Conservation (phyloP, 1,284 basidiomycete genomes). For the Fistulinella cinereoalba region DNA sequence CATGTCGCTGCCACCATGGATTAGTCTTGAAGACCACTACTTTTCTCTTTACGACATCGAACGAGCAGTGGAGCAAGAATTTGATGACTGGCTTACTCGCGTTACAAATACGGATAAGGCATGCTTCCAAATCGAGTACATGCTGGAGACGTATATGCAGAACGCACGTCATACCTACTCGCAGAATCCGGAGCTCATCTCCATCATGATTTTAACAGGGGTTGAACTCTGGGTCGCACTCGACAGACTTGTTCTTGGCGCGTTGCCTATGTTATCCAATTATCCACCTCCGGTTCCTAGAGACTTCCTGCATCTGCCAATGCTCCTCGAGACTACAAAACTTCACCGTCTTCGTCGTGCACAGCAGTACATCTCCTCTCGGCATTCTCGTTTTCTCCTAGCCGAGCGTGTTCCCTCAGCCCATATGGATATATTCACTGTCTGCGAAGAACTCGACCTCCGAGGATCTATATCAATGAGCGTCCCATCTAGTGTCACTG, state of each 20-base stretch:
- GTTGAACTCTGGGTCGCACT: conserved; percentile 46
- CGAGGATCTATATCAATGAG: neutral
- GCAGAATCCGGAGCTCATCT: neutral
- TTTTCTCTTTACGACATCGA: conserved; percentile 32
- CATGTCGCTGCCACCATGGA: conserved; percentile 6
- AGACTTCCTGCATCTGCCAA: neutral
- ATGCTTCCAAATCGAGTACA: neutral
- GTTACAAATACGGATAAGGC: conserved; percentile 15
- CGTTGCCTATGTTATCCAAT: conserved; percentile 37
- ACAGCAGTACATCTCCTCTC: conserved; percentile 31
- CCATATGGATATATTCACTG: neutral
- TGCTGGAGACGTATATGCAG: neutral
- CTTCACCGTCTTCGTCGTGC: conserved; percentile 30
- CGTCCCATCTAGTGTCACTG: neutral
- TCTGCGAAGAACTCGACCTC: neutral
- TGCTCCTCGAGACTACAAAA: neutral
- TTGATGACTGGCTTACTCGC: conserved; percentile 2
- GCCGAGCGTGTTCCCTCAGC: neutral
- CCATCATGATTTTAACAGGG: conserved; percentile 39
- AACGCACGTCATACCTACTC: neutral
- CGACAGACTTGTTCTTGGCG: conserved; percentile 36
- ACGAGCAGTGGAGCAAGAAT: neutral
- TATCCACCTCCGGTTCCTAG: conserved; percentile 46
- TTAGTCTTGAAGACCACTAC: conserved; percentile 14
- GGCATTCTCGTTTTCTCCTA: neutral